Evolutionary conservation across 306 rosid species (phyloP).

Genomic region (Lupinus albus): DNA sequence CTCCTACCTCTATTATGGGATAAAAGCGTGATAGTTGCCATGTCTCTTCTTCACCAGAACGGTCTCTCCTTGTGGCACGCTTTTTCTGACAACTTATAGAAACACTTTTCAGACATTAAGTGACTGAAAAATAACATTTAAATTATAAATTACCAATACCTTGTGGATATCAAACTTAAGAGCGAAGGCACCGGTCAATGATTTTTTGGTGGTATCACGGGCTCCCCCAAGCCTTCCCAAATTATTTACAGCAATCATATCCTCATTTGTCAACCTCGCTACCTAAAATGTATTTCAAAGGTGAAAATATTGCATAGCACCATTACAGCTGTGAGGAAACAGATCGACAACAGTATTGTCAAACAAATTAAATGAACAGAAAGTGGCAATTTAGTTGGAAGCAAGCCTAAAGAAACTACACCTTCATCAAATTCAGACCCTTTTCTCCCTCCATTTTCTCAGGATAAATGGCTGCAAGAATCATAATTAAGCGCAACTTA

Average conservation of each 20-base stretch:
- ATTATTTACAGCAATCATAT: constrained; percentile 74
- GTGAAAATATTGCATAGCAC: constrained; percentile 28
- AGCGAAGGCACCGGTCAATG: constrained; percentile 59
- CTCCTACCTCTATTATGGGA: constrained; percentile 82
- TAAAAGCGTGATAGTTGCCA: constrained; percentile 94
- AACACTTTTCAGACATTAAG: too few relatives aligned
- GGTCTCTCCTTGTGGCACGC: too few relatives aligned
- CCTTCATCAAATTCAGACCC: constrained; percentile 89
- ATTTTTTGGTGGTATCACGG: constrained; percentile 64
- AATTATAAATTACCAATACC: constrained; percentile 47
- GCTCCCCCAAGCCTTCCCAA: constrained; percentile 74
- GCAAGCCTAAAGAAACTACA: constrained; percentile 36
- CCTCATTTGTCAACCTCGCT: constrained; percentile 76
- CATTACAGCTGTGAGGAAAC: constrained; percentile 3
- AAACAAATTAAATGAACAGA: constrained; percentile 25
- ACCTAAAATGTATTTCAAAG: constrained; percentile 54
- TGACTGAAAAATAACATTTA: not conserved
- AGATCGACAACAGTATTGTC: constrained; percentile 17
- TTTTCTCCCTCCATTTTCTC: constrained; percentile 94
- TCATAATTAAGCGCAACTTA: constrained; percentile 90
- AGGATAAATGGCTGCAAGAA: constrained; percentile 90
- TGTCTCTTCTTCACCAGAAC: constrained; percentile 13
- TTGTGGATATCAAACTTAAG: constrained; percentile 84
- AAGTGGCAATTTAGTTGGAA: constrained; percentile 28
- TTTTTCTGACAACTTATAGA: too few relatives aligned